A percentile compares a stretch with the other conserved stretches of the same genome.
These are phyloP conservation scores for Lagenidium sp. DNA, from an alignment of 352 stramenopile genomes.

Conservation along the genomic window DNA sequence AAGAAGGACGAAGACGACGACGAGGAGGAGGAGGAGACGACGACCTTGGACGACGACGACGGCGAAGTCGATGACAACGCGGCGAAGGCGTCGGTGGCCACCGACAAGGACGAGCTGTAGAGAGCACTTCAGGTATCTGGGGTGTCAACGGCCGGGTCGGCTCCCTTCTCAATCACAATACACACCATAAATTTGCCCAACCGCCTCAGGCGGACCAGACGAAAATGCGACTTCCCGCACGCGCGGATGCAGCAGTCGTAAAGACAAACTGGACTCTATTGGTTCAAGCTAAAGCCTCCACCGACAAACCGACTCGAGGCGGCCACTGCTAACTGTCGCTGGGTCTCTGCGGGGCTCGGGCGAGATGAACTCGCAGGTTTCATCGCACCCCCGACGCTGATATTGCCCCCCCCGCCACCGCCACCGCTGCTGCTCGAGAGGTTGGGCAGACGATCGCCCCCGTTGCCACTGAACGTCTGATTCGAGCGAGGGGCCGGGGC, in stretches of 20 bases:
- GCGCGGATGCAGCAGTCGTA: neutral
- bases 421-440: slow-evolving; percentile 12
- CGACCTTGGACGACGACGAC: slow-evolving; percentile 17
- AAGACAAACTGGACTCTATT: slow-evolving; percentile 19
- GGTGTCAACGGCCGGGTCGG: neutral
- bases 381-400: slow-evolving; percentile 7
- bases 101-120: slow-evolving; percentile 76
- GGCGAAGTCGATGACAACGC: slow-evolving; percentile 5
- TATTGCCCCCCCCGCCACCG: no score
- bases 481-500: slow-evolving; percentile 22
- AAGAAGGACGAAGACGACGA: slow-evolving; percentile 19
- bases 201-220: no score
- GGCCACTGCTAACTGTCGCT: slow-evolving; percentile 79
- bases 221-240: neutral
- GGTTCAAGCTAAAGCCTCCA: slow-evolving; percentile 91
- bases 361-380: slow-evolving; percentile 4
- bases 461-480: slow-evolving; percentile 10
- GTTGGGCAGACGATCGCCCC: slow-evolving; percentile 21
- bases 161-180: neutral
- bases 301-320: slow-evolving; percentile 88
- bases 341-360: slow-evolving; percentile 50
- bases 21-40: slow-evolving; percentile 3
- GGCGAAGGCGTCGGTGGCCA: slow-evolving; percentile 2
- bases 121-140: neutral
- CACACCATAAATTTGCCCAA: neutral